Evolutionary conservation across 1,139 yeast species (phyloP).

Genomic region (Geotrichum histeridarum): DNA sequence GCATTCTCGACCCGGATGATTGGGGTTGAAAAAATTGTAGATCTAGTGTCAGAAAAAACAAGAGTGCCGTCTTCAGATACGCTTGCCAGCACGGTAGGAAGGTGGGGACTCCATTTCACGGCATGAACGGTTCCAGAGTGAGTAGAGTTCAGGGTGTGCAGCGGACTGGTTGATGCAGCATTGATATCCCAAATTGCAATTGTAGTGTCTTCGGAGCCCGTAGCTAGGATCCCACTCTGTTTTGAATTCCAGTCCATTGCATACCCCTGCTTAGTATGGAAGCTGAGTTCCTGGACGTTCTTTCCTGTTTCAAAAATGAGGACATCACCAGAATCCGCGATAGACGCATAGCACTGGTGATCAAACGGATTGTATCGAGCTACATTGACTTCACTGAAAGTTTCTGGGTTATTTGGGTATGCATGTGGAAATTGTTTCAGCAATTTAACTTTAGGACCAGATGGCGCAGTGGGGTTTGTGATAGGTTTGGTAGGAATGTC

Average conservation of each 20-base stretch:
- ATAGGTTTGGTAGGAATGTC: slow-evolving; percentile 50
- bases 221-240: slow-evolving; percentile 43
- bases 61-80: slow-evolving; percentile 69
- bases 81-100: slow-evolving; percentile 56
- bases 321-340: slow-evolving; percentile 74
- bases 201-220: slow-evolving; percentile 63
- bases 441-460: neutral
- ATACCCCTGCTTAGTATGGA: slow-evolving; percentile 63
- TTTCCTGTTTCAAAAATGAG: slow-evolving; percentile 43
- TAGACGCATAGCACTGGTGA: slow-evolving; percentile 63
- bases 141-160: slow-evolving; percentile 42
- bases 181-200: slow-evolving; percentile 66
- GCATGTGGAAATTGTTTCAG: neutral
- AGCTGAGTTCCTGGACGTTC: slow-evolving; percentile 40
- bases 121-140: slow-evolving; percentile 39
- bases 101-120: slow-evolving; percentile 44
- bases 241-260: slow-evolving; percentile 61
- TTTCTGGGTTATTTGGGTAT: neutral
- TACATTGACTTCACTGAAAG: slow-evolving; percentile 50
- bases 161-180: slow-evolving; percentile 17
- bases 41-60: slow-evolving; percentile 65
- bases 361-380: slow-evolving; percentile 80
- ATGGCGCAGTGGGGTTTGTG: neutral
- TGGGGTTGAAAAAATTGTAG: slow-evolving; percentile 14
- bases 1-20: slow-evolving; percentile 17